phyloP scores from a whole-genome alignment of 1,284 basidiomycete species.

The Cystobasidiaceae sp. region DNA sequence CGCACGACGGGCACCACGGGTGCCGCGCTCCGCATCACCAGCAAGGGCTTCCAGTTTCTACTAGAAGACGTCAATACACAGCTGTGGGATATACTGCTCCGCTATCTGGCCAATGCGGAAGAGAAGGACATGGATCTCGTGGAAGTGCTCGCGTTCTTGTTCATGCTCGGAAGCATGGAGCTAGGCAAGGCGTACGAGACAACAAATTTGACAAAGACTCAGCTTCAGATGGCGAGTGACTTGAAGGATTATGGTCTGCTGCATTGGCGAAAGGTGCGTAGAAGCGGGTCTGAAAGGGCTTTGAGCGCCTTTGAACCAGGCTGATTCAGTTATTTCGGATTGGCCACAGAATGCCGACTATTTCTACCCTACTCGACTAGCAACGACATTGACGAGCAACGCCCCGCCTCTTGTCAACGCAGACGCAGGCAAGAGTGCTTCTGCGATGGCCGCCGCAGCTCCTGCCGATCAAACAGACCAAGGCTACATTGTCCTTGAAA shows the following conservation, averaged over 20 bases:
- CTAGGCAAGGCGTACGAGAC: constrained; percentile 90
- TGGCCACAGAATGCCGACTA: constrained; percentile 8
- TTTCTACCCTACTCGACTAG: constrained; percentile 92
- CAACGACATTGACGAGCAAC: constrained; percentile 81
- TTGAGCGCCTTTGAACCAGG: no score
- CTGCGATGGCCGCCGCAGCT: not conserved
- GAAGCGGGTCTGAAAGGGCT: no score
- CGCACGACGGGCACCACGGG: constrained; percentile 8
- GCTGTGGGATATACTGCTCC: constrained; percentile 88
- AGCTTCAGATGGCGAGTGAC: constrained; percentile 82
- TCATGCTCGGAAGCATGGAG: constrained; percentile 92
- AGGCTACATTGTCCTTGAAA: constrained; percentile 94
- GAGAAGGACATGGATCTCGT: constrained; percentile 87
- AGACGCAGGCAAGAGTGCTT: constrained; percentile 54
- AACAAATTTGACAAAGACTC: constrained; percentile 69
- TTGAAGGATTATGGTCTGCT: constrained; percentile 91
- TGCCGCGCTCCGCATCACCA: constrained; percentile 63
- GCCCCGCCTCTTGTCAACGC: constrained; percentile 56
- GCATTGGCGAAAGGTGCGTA: constrained; percentile 64
- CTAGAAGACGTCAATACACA: constrained; percentile 94
- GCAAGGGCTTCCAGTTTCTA: constrained; percentile 92
- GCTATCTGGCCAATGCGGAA: constrained; percentile 60
- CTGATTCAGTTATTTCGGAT: no score
- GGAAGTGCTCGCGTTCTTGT: constrained; percentile 86
- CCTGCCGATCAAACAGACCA: constrained; percentile 48